Percentiles rank a stretch among this genome's conserved stretches.
phyloP scores from a whole-genome alignment of 108 stramenopile species.

The Cyclotella sp. region DNA sequence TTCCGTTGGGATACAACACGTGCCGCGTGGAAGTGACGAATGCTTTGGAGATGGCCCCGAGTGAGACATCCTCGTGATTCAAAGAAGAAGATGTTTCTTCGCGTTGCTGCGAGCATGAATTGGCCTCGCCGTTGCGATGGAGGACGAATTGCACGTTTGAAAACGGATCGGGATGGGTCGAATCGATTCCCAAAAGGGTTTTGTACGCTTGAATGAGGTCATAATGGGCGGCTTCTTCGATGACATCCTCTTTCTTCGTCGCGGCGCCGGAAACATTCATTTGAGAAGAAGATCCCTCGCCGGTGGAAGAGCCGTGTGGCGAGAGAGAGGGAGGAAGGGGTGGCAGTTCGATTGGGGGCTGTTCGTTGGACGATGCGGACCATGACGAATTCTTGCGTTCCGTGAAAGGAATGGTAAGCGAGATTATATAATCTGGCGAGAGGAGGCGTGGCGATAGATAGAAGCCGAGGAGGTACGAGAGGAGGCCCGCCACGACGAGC shows the following conservation, averaged over 20 bases:
- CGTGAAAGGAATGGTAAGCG: background rate
- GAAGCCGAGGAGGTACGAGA: background rate
- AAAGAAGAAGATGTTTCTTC: conserved; percentile 5
- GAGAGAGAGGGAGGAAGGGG: background rate
- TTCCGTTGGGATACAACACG: conserved; percentile 4
- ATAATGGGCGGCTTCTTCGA: background rate
- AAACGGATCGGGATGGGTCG: conserved; percentile 8
- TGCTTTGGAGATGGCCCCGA: conserved; percentile 17
- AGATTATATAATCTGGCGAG: background rate
- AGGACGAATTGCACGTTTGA: conserved; percentile 41
- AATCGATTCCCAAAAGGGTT: background rate
- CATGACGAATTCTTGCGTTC: background rate
- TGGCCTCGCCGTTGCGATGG: conserved; percentile 80
- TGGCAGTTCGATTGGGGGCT: background rate
- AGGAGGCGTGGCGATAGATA: conserved; percentile 2
- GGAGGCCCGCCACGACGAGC: background rate
- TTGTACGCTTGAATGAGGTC: background rate
- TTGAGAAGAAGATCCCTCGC: too few relatives aligned
- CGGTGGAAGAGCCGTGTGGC: background rate
- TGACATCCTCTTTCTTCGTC: background rate
- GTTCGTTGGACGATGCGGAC: background rate
- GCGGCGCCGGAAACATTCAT: background rate
- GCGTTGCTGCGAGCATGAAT: conserved; percentile 57
- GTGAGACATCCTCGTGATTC: background rate
- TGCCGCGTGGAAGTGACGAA: conserved; percentile 8